Percentiles rank a stretch among this genome's conserved stretches.
phyloP scores from a whole-genome alignment of 2,329 filamentous ascomycete genomes.

The Penicillium paneum region DNA sequence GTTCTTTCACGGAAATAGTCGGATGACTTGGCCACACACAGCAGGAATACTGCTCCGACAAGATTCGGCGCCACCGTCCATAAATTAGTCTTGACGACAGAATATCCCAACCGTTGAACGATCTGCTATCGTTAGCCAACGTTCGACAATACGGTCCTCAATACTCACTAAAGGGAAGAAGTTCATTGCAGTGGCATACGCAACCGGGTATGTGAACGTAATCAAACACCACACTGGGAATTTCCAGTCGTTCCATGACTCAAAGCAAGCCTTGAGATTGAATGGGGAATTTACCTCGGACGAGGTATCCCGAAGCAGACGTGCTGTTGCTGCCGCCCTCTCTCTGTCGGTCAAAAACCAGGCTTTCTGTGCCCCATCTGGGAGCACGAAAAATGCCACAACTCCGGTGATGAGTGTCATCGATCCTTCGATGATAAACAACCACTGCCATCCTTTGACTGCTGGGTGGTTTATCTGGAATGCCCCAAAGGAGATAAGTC shows the following conservation, averaged over 20 bases:
- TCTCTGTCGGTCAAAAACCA: slow-evolving; percentile 42
- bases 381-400: slow-evolving; percentile 36
- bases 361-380: slow-evolving; percentile 32
- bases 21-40: slow-evolving; percentile 45
- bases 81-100: slow-evolving; percentile 48
- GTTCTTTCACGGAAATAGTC: slow-evolving; percentile 48
- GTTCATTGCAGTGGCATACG: slow-evolving; percentile 46
- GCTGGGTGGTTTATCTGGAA: slow-evolving; percentile 49
- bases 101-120: slow-evolving; percentile 46
- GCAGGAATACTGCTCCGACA: slow-evolving; percentile 47
- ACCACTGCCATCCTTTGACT: slow-evolving; percentile 49
- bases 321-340: slow-evolving; percentile 40
- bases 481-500: slow-evolving; percentile 43
- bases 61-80: slow-evolving; percentile 51
- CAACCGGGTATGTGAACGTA: slow-evolving; percentile 49
- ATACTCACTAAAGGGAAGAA: slow-evolving; percentile 45
- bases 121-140: slow-evolving; percentile 27
- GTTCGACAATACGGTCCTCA: too few species aligned
- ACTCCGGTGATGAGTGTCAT: slow-evolving; percentile 33
- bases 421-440: slow-evolving; percentile 44
- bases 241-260: slow-evolving; percentile 43
- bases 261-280: slow-evolving; percentile 42
- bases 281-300: slow-evolving; percentile 39
- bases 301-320: slow-evolving; percentile 49
- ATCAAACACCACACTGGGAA: slow-evolving; percentile 48